phyloP scores from a whole-genome alignment of 257 asterid species.

The Salvia hispanica region DNA sequence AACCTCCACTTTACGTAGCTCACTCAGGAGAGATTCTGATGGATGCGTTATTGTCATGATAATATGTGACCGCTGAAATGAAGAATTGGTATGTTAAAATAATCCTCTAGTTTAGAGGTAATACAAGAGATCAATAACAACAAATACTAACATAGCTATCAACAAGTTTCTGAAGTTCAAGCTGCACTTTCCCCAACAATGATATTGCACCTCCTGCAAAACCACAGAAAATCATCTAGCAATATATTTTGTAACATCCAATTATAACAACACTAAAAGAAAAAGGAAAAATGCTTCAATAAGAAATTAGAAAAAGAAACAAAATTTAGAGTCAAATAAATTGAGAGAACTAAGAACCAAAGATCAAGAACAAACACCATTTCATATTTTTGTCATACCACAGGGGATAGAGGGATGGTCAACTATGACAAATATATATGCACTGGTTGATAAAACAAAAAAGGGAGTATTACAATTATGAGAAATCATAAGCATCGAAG shows the following conservation, averaged over 20 bases:
- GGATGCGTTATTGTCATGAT: constrained; percentile 87
- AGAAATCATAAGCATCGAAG: neutral
- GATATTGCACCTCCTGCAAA: constrained; percentile 74
- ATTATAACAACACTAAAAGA: constrained; percentile 4
- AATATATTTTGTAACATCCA: constrained; percentile 12
- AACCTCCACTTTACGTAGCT: constrained; percentile 98
- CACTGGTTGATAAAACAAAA: neutral
- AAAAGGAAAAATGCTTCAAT: constrained; percentile 5
- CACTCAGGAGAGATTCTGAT: constrained; percentile 90
- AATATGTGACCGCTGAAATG: constrained; percentile 77
- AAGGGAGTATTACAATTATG: neutral
- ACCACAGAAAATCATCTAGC: constrained; percentile 26
- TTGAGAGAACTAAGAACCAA: constrained; percentile 1
- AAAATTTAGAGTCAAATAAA: neutral
- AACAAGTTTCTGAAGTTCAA: constrained; percentile 82
- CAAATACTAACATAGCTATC: constrained; percentile 76
- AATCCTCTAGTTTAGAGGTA: constrained; percentile 3
- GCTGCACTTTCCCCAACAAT: constrained; percentile 76
- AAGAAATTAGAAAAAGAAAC: constrained; percentile 7
- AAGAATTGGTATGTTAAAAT: constrained; percentile 40
- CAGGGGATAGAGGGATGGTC: too few relatives aligned
- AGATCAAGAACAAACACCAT: constrained; percentile 4
- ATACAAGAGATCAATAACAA: constrained; percentile 26
- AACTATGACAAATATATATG: too few relatives aligned
- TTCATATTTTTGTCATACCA: neutral